Evolutionary conservation across 768 basidiomycete genomes (phyloP), one percentile per base, ranked within the genome.

Genomic region (Hericium erinaceus): DNA sequence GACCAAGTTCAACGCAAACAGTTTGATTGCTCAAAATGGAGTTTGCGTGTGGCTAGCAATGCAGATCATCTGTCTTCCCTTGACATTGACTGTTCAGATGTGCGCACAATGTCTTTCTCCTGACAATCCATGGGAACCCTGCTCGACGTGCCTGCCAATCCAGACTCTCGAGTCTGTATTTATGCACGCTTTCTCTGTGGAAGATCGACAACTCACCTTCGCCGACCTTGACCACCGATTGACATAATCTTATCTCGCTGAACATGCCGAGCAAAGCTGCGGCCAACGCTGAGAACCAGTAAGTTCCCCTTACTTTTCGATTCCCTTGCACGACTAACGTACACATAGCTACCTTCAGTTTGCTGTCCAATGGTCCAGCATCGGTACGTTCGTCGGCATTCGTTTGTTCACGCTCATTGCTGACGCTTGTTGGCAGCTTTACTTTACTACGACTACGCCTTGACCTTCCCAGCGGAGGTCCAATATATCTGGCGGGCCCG

Each of bases 381-480:
- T 59, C 2, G 50, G 58, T 59, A 51, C 12, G 8, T 15, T 15
- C 9, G 16, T 46, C 44, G 1, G 6, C 16, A 5, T 22, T 46
- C 44, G 44, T 13, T n/a, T 22, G 44, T 46, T 46, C 20, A 33
- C 13, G 12, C n/a, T 46, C n/a, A 33, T 33, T 9, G 9, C 4
- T 33, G 33, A 33, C 33, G 7, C 1, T 33, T 46, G 3, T 9
- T 46, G n/a, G 16, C 44, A 46, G 44, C 44, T 18, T 46, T 72
- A 0, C 44, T 73, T 3, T 73, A 65, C 53, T 73, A 70, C 46
- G 72, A 73, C 54, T 73, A 69, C 48, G 60, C 63, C 28, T 58
- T 73, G 22, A 72, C 71, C 0, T 66, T 73, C 40, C 61, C 66
- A 2, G 58, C 60, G 53, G 71, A 73, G 52, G 63, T 74, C 39